Evolutionary conservation across 192 early-diverging fungal species (phyloP).

Genomic region (Gaertneriomyces sp.): DNA sequence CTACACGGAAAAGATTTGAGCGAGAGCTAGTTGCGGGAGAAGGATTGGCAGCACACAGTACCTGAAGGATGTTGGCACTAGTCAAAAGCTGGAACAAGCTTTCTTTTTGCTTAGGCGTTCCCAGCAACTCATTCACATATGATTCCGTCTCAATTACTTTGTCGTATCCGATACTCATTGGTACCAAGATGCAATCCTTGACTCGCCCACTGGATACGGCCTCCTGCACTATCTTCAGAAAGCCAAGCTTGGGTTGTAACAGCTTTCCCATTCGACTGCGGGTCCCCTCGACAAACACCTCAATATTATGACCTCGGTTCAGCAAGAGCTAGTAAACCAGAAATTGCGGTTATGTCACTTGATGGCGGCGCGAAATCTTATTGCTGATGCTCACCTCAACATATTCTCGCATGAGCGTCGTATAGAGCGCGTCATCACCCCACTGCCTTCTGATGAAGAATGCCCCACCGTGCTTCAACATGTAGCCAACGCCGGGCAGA

Average conservation of each 20-base stretch:
- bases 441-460: constrained; percentile 78
- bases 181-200: constrained; percentile 69
- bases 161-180: constrained; percentile 80
- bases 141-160: constrained; percentile 78
- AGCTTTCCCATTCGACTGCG: constrained; percentile 77
- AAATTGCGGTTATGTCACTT: neutral
- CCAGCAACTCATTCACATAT: constrained; percentile 75
- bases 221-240: constrained; percentile 80
- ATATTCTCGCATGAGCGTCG: constrained; percentile 69
- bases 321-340: constrained; percentile 44
- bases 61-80: constrained; percentile 38
- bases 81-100: constrained; percentile 65
- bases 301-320: constrained; percentile 72
- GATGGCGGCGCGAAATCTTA: neutral
- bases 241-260: constrained; percentile 74
- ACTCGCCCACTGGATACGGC: constrained; percentile 57
- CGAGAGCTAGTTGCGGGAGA: neutral
- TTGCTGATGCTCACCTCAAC: constrained; percentile 43
- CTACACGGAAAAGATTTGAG: neutral
- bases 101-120: constrained; percentile 77
- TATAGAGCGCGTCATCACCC: constrained; percentile 74
- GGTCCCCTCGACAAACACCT: constrained; percentile 82
- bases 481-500: constrained; percentile 66
- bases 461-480: constrained; percentile 65
- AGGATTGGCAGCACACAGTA: neutral